These are phyloP conservation scores for Nothophytophthora sp. DNA, from an alignment of 352 stramenopile species.

Conservation along the genomic window DNA sequence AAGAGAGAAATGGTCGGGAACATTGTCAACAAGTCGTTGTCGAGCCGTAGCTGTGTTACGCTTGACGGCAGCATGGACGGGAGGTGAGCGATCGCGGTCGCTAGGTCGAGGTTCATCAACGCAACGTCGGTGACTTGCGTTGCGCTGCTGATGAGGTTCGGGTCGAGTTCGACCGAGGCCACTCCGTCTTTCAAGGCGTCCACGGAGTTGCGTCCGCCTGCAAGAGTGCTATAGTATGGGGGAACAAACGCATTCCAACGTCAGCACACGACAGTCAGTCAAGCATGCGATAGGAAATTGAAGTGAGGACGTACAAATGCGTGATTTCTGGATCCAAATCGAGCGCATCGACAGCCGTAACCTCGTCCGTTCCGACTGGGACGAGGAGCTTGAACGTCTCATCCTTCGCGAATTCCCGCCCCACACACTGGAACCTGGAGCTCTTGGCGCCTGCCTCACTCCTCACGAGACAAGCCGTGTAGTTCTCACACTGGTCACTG, in stretches of 20 bases:
- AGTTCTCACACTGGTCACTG: neutral
- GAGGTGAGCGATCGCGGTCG: neutral
- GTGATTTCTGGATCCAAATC: neutral
- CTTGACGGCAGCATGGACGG: neutral
- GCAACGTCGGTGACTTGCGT: neutral
- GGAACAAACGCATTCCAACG: too few relatives aligned
- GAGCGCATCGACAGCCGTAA: neutral
- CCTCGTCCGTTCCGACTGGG: neutral
- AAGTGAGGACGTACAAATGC: neutral
- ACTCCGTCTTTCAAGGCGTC: neutral
- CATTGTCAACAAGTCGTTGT: constrained; percentile 1
- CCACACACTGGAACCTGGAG: neutral
- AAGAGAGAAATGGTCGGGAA: constrained; percentile 4
- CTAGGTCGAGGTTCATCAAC: constrained; percentile 4
- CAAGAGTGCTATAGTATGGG: constrained; percentile 4
- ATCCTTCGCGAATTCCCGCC: too few relatives aligned
- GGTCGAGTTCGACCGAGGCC: neutral
- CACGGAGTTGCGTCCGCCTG: neutral
- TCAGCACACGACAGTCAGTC: too few relatives aligned
- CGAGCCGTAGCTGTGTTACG: neutral
- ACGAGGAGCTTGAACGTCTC: neutral
- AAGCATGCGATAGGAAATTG: neutral
- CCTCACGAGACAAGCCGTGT: constrained; percentile 2
- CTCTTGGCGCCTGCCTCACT: neutral
- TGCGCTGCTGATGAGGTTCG: neutral